Evolutionary conservation across 2,329 filamentous ascomycete genomes (phyloP).

Genomic region (Emydomyces testavorans): DNA sequence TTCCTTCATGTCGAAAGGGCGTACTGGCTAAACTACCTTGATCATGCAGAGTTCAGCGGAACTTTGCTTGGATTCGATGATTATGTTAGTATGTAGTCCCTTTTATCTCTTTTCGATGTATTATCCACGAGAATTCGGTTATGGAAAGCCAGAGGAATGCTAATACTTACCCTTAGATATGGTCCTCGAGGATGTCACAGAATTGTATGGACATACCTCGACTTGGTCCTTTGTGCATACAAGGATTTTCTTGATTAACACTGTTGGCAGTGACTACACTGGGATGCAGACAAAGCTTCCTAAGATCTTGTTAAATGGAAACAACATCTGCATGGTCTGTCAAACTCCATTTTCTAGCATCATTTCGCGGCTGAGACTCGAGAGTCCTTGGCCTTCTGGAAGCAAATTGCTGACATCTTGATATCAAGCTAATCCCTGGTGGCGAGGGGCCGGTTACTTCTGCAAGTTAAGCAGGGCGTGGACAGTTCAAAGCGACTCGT

Average conservation of each 20-base stretch:
- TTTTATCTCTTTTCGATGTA: conserved; percentile 2
- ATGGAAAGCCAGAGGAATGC: background rate
- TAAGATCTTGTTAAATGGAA: conserved; percentile 93
- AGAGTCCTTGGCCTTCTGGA: too few species aligned
- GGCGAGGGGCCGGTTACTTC: conserved; percentile 53
- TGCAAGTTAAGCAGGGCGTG: background rate
- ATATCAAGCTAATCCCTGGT: conserved; percentile 58
- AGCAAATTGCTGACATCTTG: conserved; percentile 6
- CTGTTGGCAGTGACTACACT: conserved; percentile 64
- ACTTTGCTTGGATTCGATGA: conserved; percentile 94
- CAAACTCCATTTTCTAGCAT: background rate
- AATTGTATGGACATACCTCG: conserved; percentile 56
- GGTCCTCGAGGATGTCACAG: conserved; percentile 93
- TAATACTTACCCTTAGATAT: conserved; percentile 54
- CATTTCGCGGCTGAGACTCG: too few species aligned
- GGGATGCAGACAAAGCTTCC: conserved; percentile 78
- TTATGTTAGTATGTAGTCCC: conserved; percentile 81
- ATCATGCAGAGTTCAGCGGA: conserved; percentile 71
- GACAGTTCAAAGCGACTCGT: background rate
- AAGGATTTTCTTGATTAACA: conserved; percentile 5
- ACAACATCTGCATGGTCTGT: conserved; percentile 97
- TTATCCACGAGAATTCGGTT: background rate
- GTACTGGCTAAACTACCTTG: conserved; percentile 15
- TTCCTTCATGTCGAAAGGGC: background rate
- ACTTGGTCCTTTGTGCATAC: background rate